A percentile compares a stretch with the other conserved stretches of the same genome.
Evolutionary conservation across 257 asterid genomes (phyloP).

Genomic region (Mitragyna speciosa): DNA sequence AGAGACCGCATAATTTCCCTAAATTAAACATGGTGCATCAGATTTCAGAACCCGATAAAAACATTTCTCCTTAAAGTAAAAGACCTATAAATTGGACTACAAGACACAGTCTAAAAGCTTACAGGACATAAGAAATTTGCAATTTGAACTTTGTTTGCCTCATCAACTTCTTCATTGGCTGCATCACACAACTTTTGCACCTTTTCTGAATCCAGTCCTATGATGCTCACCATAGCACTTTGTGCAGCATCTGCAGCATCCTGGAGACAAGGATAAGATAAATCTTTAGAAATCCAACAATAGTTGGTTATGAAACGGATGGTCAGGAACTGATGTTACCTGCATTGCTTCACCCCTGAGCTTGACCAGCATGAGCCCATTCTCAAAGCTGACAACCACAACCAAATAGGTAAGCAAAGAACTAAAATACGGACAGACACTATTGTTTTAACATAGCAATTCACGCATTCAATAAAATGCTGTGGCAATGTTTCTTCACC

Average conservation of each 20-base stretch:
- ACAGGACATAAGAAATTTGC: slow-evolving; percentile 97
- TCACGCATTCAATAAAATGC: not conserved
- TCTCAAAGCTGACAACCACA: slow-evolving; percentile 71
- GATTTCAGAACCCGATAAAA: not conserved
- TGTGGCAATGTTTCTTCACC: too few species aligned
- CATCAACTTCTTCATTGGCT: slow-evolving; percentile 94
- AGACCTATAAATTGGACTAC: not conserved
- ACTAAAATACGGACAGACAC: not conserved
- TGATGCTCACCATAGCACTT: slow-evolving; percentile 95
- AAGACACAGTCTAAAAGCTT: slow-evolving; percentile 25
- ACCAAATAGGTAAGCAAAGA: slow-evolving; percentile 14
- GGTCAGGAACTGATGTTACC: slow-evolving; percentile 35
- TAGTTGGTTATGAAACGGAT: not conserved
- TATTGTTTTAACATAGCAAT: not conserved
- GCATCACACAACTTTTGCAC: slow-evolving; percentile 96
- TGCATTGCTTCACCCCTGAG: slow-evolving; percentile 94
- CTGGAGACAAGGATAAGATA: slow-evolving; percentile 36
- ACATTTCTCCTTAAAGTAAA: not conserved
- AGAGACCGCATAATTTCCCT: slow-evolving; percentile 98
- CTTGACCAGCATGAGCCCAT: slow-evolving; percentile 95
- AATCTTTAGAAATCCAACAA: slow-evolving; percentile 1
- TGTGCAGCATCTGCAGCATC: slow-evolving; percentile 96
- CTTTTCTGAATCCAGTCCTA: slow-evolving; percentile 89
- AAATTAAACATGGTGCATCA: slow-evolving; percentile 18
- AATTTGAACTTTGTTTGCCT: slow-evolving; percentile 83